Evolutionary conservation across 306 rosid genomes (phyloP).

Genomic region (Cyclanthera cordifolia): DNA sequence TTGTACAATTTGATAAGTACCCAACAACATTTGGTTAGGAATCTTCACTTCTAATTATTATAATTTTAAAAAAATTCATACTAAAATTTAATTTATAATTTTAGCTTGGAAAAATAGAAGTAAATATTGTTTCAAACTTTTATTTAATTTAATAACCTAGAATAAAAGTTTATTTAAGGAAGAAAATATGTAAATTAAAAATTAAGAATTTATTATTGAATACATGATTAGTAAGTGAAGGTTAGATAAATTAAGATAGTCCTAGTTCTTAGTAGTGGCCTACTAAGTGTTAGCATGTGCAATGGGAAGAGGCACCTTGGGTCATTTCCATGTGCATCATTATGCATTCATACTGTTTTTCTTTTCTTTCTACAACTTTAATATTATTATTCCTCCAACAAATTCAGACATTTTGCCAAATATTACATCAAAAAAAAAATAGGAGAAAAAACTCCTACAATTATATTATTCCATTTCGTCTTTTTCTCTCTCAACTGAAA

Average conservation of each 20-base stretch:
- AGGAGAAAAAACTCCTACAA: neutral
- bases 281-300: conserved; percentile 2
- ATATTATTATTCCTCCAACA: neutral
- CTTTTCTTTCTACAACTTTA: neutral
- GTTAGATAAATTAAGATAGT: no score
- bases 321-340: conserved; percentile 11
- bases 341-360: neutral
- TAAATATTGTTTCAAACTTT: no score
- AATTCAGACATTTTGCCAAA: neutral
- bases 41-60: no score
- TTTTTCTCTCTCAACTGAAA: neutral
- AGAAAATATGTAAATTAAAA: neutral
- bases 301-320: conserved; percentile 3
- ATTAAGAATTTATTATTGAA: neutral
- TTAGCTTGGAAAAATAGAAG: no score
- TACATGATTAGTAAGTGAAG: neutral
- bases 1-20: no score
- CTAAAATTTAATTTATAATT: no score
- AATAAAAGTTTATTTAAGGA: neutral
- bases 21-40: no score
- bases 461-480: neutral
- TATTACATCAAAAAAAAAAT: neutral
- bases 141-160: no score
- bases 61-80: no score
- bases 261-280: neutral